Conservation (phyloP, 345 rosid genomes). For the Salix suchowensis region DNA sequence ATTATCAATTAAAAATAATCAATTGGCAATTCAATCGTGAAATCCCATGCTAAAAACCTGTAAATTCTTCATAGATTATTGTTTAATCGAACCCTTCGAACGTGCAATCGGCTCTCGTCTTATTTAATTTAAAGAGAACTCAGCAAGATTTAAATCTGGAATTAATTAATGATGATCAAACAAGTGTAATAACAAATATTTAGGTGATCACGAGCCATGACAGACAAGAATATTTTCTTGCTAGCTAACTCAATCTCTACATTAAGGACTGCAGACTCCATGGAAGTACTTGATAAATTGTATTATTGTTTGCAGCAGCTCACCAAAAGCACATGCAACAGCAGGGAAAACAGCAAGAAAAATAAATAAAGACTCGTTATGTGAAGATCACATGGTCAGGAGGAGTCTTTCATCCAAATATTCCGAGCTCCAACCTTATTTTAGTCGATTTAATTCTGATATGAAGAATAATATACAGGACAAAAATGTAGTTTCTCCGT, state of each 20-base stretch:
- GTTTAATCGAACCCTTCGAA: neutral
- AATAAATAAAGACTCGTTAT: neutral
- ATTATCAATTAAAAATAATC: too few species aligned
- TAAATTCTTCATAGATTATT: neutral
- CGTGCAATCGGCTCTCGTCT: neutral
- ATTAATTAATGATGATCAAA: too few species aligned
- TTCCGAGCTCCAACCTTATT: neutral
- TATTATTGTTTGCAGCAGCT: neutral
- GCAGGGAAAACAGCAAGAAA: neutral
- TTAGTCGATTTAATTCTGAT: too few species aligned
- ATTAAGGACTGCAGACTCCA: neutral
- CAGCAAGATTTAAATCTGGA: too few species aligned
- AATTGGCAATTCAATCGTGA: neutral
- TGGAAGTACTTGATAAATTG: neutral
- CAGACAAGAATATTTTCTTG: too few species aligned
- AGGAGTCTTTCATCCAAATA: neutral
- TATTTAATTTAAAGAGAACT: too few species aligned
- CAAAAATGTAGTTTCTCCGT: too few species aligned
- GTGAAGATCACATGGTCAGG: neutral
- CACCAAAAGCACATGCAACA: neutral
- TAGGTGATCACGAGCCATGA: too few species aligned
- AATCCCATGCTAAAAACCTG: neutral
- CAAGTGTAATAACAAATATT: too few species aligned
- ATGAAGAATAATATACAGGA: too few species aligned
- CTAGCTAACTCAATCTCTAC: neutral